A percentile compares a stretch with the other conserved stretches of the same genome.
Evolutionary conservation across 2,329 filamentous ascomycete genomes (phyloP).

Genomic region (Alternaria incomplexa): DNA sequence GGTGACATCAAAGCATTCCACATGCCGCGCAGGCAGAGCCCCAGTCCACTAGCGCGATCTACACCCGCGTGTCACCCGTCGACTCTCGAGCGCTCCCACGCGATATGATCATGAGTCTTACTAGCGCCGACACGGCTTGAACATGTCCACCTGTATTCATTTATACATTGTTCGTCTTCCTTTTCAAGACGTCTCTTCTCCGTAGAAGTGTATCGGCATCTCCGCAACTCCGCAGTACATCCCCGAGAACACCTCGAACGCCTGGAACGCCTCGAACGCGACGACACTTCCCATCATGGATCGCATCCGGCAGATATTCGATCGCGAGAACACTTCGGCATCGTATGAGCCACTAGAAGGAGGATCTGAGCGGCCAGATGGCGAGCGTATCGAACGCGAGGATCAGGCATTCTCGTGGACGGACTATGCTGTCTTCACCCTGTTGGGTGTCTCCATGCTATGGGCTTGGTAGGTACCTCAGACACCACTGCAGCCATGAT

Average conservation of each 20-base stretch:
- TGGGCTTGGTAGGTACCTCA: constrained; percentile 81
- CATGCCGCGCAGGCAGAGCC: constrained; percentile 13
- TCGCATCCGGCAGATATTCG: constrained; percentile 40
- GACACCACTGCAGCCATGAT: neutral
- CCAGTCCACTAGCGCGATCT: constrained; percentile 6
- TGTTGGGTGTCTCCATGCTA: constrained; percentile 91
- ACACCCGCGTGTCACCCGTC: neutral
- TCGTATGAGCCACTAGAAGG: constrained; percentile 49
- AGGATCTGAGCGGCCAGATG: constrained; percentile 43
- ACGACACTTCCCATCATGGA: constrained; percentile 36
- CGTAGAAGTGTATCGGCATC: constrained; percentile 3
- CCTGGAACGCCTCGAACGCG: constrained; percentile 7
- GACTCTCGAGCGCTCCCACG: constrained; percentile 18
- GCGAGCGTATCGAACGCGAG: constrained; percentile 38
- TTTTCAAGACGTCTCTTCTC: constrained; percentile 13
- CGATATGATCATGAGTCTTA: constrained; percentile 20
- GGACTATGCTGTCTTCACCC: constrained; percentile 83
- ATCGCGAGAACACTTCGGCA: constrained; percentile 30
- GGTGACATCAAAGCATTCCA: constrained; percentile 14
- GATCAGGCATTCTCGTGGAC: constrained; percentile 74
- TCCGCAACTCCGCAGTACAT: constrained; percentile 5
- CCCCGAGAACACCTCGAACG: constrained; percentile 5
- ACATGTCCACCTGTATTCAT: constrained; percentile 28
- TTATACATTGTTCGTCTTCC: constrained; percentile 1
- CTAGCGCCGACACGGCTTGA: constrained; percentile 11